phyloP scores from a whole-genome alignment of 2,329 filamentous ascomycete genomes.

The Septoria linicola region DNA sequence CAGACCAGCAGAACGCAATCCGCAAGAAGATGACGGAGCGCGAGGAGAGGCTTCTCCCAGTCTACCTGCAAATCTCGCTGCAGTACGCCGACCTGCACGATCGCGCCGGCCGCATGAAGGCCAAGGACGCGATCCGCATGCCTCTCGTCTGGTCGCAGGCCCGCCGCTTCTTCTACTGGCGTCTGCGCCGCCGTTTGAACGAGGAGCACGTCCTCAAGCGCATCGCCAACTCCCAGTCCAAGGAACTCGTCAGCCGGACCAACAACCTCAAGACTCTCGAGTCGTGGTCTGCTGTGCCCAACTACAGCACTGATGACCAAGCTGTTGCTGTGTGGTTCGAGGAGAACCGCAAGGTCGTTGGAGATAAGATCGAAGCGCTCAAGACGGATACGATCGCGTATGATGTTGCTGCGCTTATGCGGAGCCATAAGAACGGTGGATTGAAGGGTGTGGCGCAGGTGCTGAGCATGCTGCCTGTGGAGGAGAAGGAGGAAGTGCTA shows the following conservation, averaged over 20 bases:
- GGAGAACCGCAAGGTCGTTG: slow-evolving; percentile 80
- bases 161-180: slow-evolving; percentile 99
- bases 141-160: slow-evolving; percentile 82
- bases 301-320: slow-evolving; percentile 76
- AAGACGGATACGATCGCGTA: slow-evolving; percentile 71
- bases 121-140: slow-evolving; percentile 89
- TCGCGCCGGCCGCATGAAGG: slow-evolving; percentile 94
- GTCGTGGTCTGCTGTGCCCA: slow-evolving; percentile 76
- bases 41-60: slow-evolving; percentile 84
- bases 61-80: slow-evolving; percentile 92
- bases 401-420: slow-evolving; percentile 68
- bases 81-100: slow-evolving; percentile 98
- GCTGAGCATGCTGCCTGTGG: slow-evolving; percentile 79
- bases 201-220: slow-evolving; percentile 96
- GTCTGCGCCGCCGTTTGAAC: slow-evolving; percentile 90
- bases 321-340: slow-evolving; percentile 94
- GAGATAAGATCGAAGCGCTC: slow-evolving; percentile 79
- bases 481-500: slow-evolving; percentile 82
- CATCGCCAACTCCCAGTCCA: slow-evolving; percentile 58
- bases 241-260: slow-evolving; percentile 43
- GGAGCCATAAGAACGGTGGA: slow-evolving; percentile 65
- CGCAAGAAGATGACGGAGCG: slow-evolving; percentile 81
- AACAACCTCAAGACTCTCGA: slow-evolving; percentile 70
- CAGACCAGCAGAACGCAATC: slow-evolving; percentile 73
- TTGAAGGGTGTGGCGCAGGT: slow-evolving; percentile 86